These are phyloP conservation scores for Wickerhamiella allomyrinae DNA, from an alignment of 805 yeast species.

Conservation along the genomic window DNA sequence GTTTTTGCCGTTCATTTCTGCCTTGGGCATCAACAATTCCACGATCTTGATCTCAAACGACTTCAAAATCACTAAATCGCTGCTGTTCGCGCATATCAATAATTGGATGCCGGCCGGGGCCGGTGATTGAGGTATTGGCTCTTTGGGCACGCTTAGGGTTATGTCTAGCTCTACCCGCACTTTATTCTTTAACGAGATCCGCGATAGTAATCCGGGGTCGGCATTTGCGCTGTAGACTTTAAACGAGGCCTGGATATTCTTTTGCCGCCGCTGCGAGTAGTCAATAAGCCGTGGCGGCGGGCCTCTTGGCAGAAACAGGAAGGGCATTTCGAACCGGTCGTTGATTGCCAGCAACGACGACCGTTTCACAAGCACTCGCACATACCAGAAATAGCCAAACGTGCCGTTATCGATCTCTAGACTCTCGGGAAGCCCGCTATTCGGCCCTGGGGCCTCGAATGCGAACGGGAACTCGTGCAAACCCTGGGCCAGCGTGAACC, in stretches of 20 bases:
- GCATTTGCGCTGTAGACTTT: too few species aligned
- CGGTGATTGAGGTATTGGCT: not conserved
- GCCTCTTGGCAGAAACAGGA: not conserved
- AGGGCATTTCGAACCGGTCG: not conserved
- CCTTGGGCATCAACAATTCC: not conserved
- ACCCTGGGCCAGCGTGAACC: not conserved
- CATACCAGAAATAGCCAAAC: not conserved
- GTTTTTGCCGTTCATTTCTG: not conserved
- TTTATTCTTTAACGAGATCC: too few species aligned
- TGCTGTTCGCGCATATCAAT: not conserved
- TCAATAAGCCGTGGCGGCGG: too few species aligned
- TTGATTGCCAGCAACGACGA: not conserved
- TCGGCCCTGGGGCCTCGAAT: not conserved
- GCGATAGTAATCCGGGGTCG: too few species aligned
- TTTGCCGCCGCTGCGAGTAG: too few species aligned
- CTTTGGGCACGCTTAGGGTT: not conserved
- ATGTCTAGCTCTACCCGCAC: not conserved
- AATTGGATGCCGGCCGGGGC: not conserved
- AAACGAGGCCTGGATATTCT: too few species aligned
- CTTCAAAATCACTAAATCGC: not conserved
- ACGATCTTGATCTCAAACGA: not conserved
- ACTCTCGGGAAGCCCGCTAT: not conserved
- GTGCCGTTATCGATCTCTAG: not conserved
- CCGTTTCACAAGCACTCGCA: not conserved
- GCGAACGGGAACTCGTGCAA: not conserved